Evolutionary conservation across 108 stramenopile species (phyloP).

Genomic region (Schizochytrium sp.): DNA sequence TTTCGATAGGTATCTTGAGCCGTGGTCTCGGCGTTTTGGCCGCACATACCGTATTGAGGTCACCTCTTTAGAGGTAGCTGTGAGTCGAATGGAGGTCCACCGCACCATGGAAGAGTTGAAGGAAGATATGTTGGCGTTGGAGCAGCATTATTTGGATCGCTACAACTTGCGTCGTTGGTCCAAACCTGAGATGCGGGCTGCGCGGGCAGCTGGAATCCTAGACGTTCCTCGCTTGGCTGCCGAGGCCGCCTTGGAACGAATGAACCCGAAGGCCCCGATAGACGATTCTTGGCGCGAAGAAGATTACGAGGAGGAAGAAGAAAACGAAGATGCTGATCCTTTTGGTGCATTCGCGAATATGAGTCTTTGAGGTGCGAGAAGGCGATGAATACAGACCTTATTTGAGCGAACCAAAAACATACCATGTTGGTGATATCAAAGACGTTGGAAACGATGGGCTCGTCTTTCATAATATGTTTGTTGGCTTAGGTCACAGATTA

Average conservation of each 20-base stretch:
- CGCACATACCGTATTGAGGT: background rate
- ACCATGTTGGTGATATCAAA: too few relatives aligned
- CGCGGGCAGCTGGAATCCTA: background rate
- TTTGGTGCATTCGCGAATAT: too few relatives aligned
- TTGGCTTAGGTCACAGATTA: too few relatives aligned
- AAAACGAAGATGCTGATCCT: too few relatives aligned
- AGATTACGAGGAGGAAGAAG: background rate
- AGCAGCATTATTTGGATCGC: slow-evolving; percentile 6
- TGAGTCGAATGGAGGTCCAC: slow-evolving; percentile 2
- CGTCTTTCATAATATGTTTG: too few relatives aligned
- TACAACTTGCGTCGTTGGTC: slow-evolving; percentile 37
- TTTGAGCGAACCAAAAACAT: too few relatives aligned
- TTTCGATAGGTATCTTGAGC: slow-evolving; percentile 11
- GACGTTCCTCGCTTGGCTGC: slow-evolving; percentile 7
- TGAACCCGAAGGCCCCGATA: background rate
- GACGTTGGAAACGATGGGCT: too few relatives aligned
- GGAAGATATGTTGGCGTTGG: background rate
- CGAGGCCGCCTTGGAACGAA: background rate
- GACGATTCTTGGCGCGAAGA: background rate
- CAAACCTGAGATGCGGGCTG: slow-evolving; percentile 1
- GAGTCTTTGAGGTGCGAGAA: too few relatives aligned
- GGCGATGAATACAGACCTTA: too few relatives aligned
- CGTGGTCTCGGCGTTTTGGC: background rate
- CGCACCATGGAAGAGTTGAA: background rate
- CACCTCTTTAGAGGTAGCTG: background rate